phyloP scores from a whole-genome alignment of 2,329 filamentous ascomycete genomes.

The Eutypa lata region DNA sequence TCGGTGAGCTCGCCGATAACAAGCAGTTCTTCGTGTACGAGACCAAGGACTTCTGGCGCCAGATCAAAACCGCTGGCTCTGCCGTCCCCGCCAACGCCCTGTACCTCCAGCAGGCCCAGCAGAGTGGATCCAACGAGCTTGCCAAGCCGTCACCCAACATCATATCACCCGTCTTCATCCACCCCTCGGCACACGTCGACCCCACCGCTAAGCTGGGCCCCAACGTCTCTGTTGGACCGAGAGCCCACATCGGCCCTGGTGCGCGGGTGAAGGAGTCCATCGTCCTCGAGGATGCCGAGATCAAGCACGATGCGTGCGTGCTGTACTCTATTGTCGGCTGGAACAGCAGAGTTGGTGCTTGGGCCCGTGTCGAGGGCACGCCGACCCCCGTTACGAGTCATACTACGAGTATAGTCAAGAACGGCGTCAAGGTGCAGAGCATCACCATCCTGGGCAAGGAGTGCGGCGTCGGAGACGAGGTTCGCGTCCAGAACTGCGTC shows the following conservation, averaged over 20 bases:
- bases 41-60: constrained; percentile 99
- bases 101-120: constrained; percentile 91
- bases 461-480: constrained; percentile 88
- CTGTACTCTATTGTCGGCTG: constrained; percentile 96
- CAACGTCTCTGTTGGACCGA: constrained; percentile 94
- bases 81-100: constrained; percentile 95
- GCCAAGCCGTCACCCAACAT: constrained; percentile 82
- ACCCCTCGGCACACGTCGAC: constrained; percentile 85
- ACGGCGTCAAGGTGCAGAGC: constrained; percentile 96
- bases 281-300: constrained; percentile 89
- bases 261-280: constrained; percentile 94
- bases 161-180: constrained; percentile 89
- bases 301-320: constrained; percentile 95
- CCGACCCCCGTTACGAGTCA: constrained; percentile 85
- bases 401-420: constrained; percentile 92
- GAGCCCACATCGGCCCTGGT: constrained; percentile 78
- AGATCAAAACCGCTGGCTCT: constrained; percentile 98
- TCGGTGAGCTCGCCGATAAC: constrained; percentile 92
- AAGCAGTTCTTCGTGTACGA: constrained; percentile 98
- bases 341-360: constrained; percentile 94
- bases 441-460: constrained; percentile 98
- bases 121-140: constrained; percentile 77
- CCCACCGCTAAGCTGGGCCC: constrained; percentile 95
- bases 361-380: constrained; percentile 95
- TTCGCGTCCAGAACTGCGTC: constrained; percentile 95